Evolutionary conservation across 2,329 filamentous ascomycete genomes (phyloP).

Genomic region (Alternaria alternata): DNA sequence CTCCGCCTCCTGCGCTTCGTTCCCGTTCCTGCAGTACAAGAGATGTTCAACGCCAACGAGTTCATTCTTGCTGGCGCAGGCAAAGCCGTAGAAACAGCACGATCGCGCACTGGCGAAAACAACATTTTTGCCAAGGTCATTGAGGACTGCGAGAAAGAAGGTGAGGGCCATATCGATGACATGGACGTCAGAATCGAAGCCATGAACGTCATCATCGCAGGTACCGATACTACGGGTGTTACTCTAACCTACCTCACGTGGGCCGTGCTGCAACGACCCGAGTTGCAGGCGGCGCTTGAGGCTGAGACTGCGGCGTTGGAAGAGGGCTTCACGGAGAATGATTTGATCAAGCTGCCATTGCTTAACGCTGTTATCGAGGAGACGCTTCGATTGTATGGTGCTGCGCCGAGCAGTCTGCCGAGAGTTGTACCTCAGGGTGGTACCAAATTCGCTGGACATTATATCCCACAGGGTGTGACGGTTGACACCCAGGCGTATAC

Average conservation of each 20-base stretch:
- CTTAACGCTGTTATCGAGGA: conserved; percentile 53
- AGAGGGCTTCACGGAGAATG: conserved; percentile 36
- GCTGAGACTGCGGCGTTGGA: conserved; percentile 30
- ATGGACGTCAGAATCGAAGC: conserved; percentile 46
- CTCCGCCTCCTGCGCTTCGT: conserved; percentile 45
- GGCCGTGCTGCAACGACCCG: conserved; percentile 37
- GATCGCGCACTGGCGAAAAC: conserved; percentile 38
- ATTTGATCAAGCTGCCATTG: conserved; percentile 45
- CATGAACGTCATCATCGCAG: conserved; percentile 46
- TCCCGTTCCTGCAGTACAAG: conserved; percentile 39
- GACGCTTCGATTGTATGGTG: conserved; percentile 49
- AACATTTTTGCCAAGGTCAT: conserved; percentile 48
- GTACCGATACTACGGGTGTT: conserved; percentile 47
- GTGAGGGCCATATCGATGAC: conserved; percentile 40
- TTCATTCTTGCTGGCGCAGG: conserved; percentile 42
- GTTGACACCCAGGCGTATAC: conserved; percentile 53
- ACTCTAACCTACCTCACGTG: conserved; percentile 48
- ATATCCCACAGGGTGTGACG: conserved; percentile 49
- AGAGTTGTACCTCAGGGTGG: conserved; percentile 51
- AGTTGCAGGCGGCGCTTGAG: conserved; percentile 31
- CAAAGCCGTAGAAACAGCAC: conserved; percentile 42
- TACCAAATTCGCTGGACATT: conserved; percentile 43
- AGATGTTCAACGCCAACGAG: conserved; percentile 48
- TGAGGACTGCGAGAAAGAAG: conserved; percentile 41
- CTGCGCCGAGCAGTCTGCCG: conserved; percentile 48